Percentiles rank a stretch among this genome's conserved stretches.
These are phyloP conservation scores for Cutaneotrichosporon mucoides DNA, from an alignment of 1,284 basidiomycete species.

Conservation along the genomic window DNA sequence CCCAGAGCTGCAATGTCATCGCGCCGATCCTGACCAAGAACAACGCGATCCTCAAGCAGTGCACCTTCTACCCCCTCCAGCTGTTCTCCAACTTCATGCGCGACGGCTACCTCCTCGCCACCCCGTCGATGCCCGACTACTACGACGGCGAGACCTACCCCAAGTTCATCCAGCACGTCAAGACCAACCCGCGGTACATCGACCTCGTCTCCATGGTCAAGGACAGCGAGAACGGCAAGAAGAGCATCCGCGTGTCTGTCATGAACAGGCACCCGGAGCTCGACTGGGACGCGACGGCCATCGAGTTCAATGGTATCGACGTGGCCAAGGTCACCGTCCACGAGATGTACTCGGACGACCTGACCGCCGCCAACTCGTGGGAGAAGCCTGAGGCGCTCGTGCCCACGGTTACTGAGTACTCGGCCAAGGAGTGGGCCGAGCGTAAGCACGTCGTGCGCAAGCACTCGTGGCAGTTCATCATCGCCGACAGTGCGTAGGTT, in stretches of 20 bases:
- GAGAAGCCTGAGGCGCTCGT: constrained; percentile 23
- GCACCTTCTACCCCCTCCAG: constrained; percentile 27
- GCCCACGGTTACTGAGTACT: constrained; percentile 21
- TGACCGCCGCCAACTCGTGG: constrained; percentile 20
- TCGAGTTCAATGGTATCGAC: constrained; percentile 28
- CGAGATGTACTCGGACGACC: constrained; percentile 21
- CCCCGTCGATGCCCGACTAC: constrained; percentile 10
- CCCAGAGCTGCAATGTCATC: constrained; percentile 53
- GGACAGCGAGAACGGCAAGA: constrained; percentile 1
- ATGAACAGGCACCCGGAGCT: constrained; percentile 30
- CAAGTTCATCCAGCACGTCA: constrained; percentile 28
- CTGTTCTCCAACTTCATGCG: constrained; percentile 31
- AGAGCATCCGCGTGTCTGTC: constrained; percentile 26
- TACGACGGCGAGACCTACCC: constrained; percentile 34
- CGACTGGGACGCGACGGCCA: constrained; percentile 22
- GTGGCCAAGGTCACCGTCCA: constrained; percentile 10
- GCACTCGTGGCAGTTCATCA: constrained; percentile 36
- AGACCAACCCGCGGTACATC: constrained; percentile 25
- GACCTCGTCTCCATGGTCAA: constrained; percentile 28
- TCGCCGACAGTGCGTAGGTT: background rate
- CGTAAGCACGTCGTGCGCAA: constrained; percentile 26
- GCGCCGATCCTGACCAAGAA: constrained; percentile 29
- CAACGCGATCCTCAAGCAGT: constrained; percentile 27
- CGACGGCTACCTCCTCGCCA: constrained; percentile 25
- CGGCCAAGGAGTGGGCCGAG: constrained; percentile 23